Percentiles rank a stretch among this genome's conserved stretches.
phyloP scores from a whole-genome alignment of 306 rosid genomes.

The Corylus avellana region DNA sequence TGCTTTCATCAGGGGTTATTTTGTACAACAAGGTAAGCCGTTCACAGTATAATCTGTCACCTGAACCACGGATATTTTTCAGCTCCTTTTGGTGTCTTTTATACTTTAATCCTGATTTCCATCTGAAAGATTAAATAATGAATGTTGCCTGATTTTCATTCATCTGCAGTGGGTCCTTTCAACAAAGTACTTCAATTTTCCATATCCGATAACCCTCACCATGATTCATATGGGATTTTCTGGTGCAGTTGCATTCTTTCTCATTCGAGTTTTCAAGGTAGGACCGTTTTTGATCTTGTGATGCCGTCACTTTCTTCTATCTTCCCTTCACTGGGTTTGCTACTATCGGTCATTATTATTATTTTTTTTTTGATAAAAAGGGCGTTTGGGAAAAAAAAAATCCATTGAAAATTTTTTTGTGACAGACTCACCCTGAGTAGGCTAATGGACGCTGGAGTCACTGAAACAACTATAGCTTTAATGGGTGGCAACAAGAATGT shows the following conservation, averaged over 20 bases:
- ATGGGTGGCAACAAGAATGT: background rate
- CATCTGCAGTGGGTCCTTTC: slow-evolving; percentile 60
- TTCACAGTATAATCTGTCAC: background rate
- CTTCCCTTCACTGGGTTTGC: background rate
- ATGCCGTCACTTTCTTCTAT: slow-evolving; percentile 11
- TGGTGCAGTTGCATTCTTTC: slow-evolving; percentile 50
- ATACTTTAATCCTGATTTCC: slow-evolving; percentile 9
- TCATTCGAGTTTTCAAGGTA: slow-evolving; percentile 62
- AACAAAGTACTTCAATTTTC: slow-evolving; percentile 54
- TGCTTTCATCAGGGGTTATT: slow-evolving; percentile 55
- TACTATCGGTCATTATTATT: background rate
- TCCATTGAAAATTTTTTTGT: background rate
- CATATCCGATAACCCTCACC: slow-evolving; percentile 63
- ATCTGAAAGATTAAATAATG: background rate
- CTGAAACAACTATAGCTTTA: background rate
- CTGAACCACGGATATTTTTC: slow-evolving; percentile 1
- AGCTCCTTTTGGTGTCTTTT: slow-evolving; percentile 9
- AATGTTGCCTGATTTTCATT: slow-evolving; percentile 6
- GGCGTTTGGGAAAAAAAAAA: background rate
- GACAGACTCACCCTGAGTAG: background rate
- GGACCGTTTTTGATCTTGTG: slow-evolving; percentile 24
- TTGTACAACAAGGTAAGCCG: slow-evolving; percentile 43
- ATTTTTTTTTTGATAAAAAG: background rate
- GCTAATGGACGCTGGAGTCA: background rate
- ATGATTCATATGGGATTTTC: slow-evolving; percentile 72